phyloP scores from a whole-genome alignment of 208 protist genomes.

The Herpetomonas tarakana region DNA sequence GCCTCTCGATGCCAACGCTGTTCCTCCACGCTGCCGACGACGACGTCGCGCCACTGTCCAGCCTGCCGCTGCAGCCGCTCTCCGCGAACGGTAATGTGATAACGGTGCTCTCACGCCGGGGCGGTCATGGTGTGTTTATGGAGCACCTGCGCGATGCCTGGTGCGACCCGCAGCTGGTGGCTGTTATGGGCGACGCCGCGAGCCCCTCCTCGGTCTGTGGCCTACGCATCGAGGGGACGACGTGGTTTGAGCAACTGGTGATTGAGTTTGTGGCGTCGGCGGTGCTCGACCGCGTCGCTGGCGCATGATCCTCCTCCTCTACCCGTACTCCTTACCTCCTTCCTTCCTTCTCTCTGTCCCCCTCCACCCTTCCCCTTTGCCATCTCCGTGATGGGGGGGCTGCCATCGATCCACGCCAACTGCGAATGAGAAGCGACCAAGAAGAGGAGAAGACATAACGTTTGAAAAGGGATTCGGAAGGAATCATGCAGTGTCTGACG shows the following conservation, averaged over 20 bases:
- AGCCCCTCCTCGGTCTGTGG: background rate
- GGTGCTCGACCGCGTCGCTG: conserved; percentile 10
- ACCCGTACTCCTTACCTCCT: too few relatives aligned
- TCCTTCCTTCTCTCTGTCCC: too few relatives aligned
- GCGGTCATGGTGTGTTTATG: conserved; percentile 39
- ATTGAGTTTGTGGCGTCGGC: conserved; percentile 38
- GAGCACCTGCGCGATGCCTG: conserved; percentile 12
- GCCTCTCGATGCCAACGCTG: conserved; percentile 32
- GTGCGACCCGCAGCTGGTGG: conserved; percentile 6
- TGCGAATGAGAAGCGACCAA: too few relatives aligned
- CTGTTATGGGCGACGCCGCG: background rate
- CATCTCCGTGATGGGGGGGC: too few relatives aligned
- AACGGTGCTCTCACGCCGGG: conserved; percentile 45
- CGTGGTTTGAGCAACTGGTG: conserved; percentile 39
- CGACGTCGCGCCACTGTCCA: conserved; percentile 24
- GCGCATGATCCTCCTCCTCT: background rate
- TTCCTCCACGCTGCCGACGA: conserved; percentile 43
- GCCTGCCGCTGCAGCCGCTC: conserved; percentile 28
- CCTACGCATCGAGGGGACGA: conserved; percentile 31
- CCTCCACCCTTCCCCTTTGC: too few relatives aligned
- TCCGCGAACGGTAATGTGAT: conserved; percentile 28
- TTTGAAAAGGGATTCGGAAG: too few relatives aligned
- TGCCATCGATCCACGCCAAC: too few relatives aligned
- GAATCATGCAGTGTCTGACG: too few relatives aligned
- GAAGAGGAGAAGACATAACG: too few relatives aligned